Evolutionary conservation across 1,284 basidiomycete genomes (phyloP), one percentile per base, ranked within the genome.

Genomic region (Retiboletus fuscus): DNA sequence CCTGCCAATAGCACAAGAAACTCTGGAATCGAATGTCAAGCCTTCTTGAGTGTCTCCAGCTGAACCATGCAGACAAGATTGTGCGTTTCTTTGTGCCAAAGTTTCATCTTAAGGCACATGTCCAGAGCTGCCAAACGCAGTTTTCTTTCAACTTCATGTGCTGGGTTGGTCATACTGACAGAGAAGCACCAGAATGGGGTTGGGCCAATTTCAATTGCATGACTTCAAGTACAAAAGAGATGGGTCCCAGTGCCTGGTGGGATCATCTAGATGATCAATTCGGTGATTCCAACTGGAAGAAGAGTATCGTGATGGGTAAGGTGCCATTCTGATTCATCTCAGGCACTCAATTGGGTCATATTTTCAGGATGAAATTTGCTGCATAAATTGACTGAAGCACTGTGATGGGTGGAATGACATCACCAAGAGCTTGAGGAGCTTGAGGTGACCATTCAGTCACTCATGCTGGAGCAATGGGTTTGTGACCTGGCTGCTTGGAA

Each of bases 311-410:
- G 12, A 24, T 51, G 22, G 49, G 49, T 51, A 51, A 1, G 18
- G 12, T 15, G 15, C 8, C 15, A 20, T 30, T 15, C 47, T 39
- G 61, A 43, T 8, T n/a, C n/a, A n/a, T n/a, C n/a, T n/a, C n/a
- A n/a, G n/a, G n/a, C 22, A 11, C n/a, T n/a, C 22, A 11, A 24
- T 51, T 18, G n/a, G 34, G 47, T 16, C 18, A 2, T 39, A 12
- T n/a, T 43, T 5, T 2, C 46, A 69, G 68, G 68, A 4, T 43
- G 26, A 55, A 60, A 28, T 2, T 60, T 69, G 66, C 24, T 41
- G 28, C 13, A 12, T 10, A 69, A 69, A 15, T 3, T 68, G 24
- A 69, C 28, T 1, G 30, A 69, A 20, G 49, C 30, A 2, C 20
- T 68, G 8, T 10, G 15, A 5, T 39, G 3, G 2, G 4, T 4